A percentile compares a stretch with the other conserved stretches of the same genome.
Evolutionary conservation across 805 yeast species (phyloP).

Genomic region (Wickerhamiella hasegawae): DNA sequence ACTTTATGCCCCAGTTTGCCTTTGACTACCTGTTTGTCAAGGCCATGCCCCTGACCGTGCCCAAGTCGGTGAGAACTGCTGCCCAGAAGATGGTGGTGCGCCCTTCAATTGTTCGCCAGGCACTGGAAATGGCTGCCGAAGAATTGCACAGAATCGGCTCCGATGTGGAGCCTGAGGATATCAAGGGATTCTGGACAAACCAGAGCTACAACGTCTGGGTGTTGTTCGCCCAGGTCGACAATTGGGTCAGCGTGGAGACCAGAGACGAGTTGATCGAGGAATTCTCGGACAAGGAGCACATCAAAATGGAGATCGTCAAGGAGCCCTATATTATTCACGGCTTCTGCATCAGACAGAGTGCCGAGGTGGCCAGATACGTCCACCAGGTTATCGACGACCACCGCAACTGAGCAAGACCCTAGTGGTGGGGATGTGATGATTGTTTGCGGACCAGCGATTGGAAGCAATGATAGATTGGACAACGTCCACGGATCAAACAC

Average conservation of each 20-base stretch:
- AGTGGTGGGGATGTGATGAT: too few relatives aligned
- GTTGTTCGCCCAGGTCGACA: constrained; percentile 42
- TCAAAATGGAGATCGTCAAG: not conserved
- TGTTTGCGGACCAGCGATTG: too few relatives aligned
- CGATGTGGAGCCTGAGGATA: constrained; percentile 20
- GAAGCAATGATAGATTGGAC: too few relatives aligned
- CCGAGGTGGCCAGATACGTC: not conserved
- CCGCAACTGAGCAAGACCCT: too few relatives aligned
- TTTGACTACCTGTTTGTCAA: not conserved
- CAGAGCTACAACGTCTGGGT: constrained; percentile 33
- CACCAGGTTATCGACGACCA: not conserved
- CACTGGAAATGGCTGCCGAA: constrained; percentile 38
- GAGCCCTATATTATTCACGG: not conserved
- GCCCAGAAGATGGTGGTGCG: constrained; percentile 25
- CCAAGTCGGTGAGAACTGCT: constrained; percentile 9
- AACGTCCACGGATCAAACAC: too few relatives aligned
- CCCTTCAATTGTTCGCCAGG: constrained; percentile 34
- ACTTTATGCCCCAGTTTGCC: constrained; percentile 4
- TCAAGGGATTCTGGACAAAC: constrained; percentile 34
- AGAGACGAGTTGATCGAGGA: constrained; percentile 27
- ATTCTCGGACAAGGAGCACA: not conserved
- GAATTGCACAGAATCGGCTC: constrained; percentile 39
- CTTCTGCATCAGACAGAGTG: not conserved
- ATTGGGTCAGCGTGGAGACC: constrained; percentile 46
- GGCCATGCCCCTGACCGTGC: not conserved